Evolutionary conservation across 106 monocot genomes (phyloP), one percentile per base, ranked within the genome.

Genomic region (Dioscorea zingiberensis): DNA sequence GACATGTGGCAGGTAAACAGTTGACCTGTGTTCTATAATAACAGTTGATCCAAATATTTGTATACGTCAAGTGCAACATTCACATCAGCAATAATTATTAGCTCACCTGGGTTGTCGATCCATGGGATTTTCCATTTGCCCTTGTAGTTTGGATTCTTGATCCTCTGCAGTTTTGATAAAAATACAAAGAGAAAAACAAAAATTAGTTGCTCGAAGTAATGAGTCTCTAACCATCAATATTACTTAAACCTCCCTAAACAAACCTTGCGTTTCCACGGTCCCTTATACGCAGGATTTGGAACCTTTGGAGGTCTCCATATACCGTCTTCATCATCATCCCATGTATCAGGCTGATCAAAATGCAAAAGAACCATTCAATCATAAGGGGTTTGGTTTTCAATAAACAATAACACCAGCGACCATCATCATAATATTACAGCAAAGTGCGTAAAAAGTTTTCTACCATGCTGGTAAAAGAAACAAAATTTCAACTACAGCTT

Each of bases 251-350:
- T 27, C 21, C 17, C 5, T 47, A 6, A 54, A 76, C 71, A 71
- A 25, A 95, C 98, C 91, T 87, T 98, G 47, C 61, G 88, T 63
- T 87, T 98, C 98, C 98, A 98, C 68, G 85, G 72, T 21, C 97
- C 97, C 69, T 86, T 98, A 70, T 89, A 98, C 68, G 74, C 84
- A 62, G 97, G 97, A 78, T 98, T 98, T 48, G 97, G 92, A 27
- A 86, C 65, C 85, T 80, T 98, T 24, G 81, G 78, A 27, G 82
- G 83, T 55, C 56, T 98, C 97, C 97, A 98, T 64, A 80, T 69
- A 15, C 97, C 92, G 76, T 98, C 88, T 60, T 98, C 97, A 66
- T 98, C 97, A 22, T 98, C 97, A 82, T 98, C 97, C 97, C 97
- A 98, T 65, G 80, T 22, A 73, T 76, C 85, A 67, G 97, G 97